Base-by-base conservation (phyloP, 2,329 filamentous ascomycete species). In the Ophiocordyceps camponoti-leonardi region DNA sequence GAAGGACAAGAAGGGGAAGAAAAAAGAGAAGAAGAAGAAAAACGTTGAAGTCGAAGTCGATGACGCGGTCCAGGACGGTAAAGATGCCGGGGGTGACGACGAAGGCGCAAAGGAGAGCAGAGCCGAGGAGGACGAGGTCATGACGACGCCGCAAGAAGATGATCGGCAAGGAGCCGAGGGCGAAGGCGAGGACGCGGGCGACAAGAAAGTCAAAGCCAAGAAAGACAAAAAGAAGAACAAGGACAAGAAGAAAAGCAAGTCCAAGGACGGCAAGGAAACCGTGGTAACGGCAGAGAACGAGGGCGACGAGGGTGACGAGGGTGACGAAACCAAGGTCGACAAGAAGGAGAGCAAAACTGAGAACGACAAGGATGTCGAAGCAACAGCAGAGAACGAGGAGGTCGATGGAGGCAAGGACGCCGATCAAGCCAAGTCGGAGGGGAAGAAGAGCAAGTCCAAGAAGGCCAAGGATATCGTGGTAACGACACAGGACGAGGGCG, bases 1-100 rank as follows among this genome's bases (percentile, higher is more conserved):
- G 48, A 54, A 58, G 49, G 50, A 51, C 19, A 55, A 61, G 49
- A 30, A 39, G 19, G 4, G 42, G 5, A 20, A 42, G 30, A 49
- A 52, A 39, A 44, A 47, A 44, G 41, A 41, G 30, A 51, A 51
- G 26, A 53, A 57, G 44, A 46, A 50, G n/a, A 19, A 41, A 26
- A n/a, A 48, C 46, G 45, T 43, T 13, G 44, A 41, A n/a, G 37
- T 39, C 2, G 35, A 39, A 18, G n/a, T 12, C n/a, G 18, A 19
- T 10, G n/a, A 11, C 18, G 35, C 12, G n/a, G 18, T 19, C n/a
- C 4, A 39, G n/a, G 12, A 3, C n/a, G 11, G 18, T 14, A 18
- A n/a, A 6, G 33, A 37, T 18, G n/a, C 16, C 6, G n/a, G 6
- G 10, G 47, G 46, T 22, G 47, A 50, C 30, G 40, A 46, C 6